Base-by-base conservation (phyloP, 208 protist species). In the Leishmania amazonensis region DNA sequence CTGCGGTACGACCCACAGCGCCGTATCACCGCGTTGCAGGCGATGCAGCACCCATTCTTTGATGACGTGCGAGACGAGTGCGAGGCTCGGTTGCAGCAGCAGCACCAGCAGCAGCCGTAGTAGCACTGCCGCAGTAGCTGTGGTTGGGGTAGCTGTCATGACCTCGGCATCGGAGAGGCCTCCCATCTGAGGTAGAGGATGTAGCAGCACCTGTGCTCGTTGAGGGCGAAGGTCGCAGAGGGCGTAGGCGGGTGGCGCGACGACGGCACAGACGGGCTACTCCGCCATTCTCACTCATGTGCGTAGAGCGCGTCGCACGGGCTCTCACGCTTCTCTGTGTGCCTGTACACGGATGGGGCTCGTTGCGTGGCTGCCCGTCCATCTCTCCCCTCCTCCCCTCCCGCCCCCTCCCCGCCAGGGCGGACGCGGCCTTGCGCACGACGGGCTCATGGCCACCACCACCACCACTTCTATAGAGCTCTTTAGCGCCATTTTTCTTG, bases 31-130 rank as follows among this genome's bases (percentile, higher is more conserved):
- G 94, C 94, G 13, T 84, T 86, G 57, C 88, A 93, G 49, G 91
- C 92, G 42, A 86, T 97, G 78, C 88, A 93, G 67, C 94, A 97
- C 79, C 77, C 76, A n/a, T 97, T 91, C 83, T 97, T 97, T 75
- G 94, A 97, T 72, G 94, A 97, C 35, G 88, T 97, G 11, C 89
- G 94, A 11, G 88, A 87, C 31, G 60, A 75, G 49, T 90, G 80
- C 47, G 85, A 93, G 73, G 80, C 57, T 45, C 62, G 75, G 35
- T 75, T 92, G 68, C 88, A 89, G 64, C 76, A 84, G 35, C 74
- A 81, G 45, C 71, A 81, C 51, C 57, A 85, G 42, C 71, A 80
- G 58, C 53, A 83, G 35, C 42, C 15, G 4, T 21, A 19, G 24
- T 28, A n/a, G 60, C n/a, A n/a, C 31, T 70, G 15, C 40, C 35